phyloP scores from a whole-genome alignment of 257 asterid genomes.

The Verbascum thapsus region DNA sequence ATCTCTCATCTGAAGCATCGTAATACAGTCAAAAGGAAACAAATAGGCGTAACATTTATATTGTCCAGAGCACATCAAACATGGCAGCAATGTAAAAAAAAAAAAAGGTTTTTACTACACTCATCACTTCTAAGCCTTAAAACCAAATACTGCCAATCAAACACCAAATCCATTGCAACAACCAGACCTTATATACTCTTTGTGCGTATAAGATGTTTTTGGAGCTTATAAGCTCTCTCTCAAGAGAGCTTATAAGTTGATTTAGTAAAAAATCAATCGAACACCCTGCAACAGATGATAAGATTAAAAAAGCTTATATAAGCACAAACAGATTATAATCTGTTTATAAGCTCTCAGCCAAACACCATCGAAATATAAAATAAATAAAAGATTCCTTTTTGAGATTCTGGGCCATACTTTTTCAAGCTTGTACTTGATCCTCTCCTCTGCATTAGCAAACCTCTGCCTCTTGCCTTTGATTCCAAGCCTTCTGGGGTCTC shows the following conservation, averaged over 20 bases:
- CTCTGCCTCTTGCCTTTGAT: constrained; percentile 63
- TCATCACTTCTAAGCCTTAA: not conserved
- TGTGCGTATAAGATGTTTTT: too few species aligned
- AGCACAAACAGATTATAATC: constrained; percentile 1
- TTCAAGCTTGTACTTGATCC: constrained; percentile 77
- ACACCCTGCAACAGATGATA: too few species aligned
- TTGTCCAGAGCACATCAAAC: constrained; percentile 1
- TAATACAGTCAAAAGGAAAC: not conserved
- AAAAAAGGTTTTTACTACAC: not conserved
- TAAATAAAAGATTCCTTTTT: constrained; percentile 9
- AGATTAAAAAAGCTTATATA: not conserved
- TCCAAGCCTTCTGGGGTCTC: constrained; percentile 82
- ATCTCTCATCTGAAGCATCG: not conserved
- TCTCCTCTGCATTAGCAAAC: constrained; percentile 82
- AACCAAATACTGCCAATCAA: not conserved
- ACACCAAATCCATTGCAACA: not conserved
- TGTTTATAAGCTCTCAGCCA: too few species aligned
- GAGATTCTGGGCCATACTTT: constrained; percentile 33
- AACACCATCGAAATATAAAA: not conserved
- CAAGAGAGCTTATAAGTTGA: too few species aligned
- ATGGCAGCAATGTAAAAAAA: not conserved
- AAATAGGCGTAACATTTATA: constrained; percentile 1
- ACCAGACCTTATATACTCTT: too few species aligned
- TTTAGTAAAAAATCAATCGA: too few species aligned
- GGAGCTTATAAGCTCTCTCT: too few species aligned